Conservation (phyloP, 257 asterid species). For the Solanum gracilifrons region DNA sequence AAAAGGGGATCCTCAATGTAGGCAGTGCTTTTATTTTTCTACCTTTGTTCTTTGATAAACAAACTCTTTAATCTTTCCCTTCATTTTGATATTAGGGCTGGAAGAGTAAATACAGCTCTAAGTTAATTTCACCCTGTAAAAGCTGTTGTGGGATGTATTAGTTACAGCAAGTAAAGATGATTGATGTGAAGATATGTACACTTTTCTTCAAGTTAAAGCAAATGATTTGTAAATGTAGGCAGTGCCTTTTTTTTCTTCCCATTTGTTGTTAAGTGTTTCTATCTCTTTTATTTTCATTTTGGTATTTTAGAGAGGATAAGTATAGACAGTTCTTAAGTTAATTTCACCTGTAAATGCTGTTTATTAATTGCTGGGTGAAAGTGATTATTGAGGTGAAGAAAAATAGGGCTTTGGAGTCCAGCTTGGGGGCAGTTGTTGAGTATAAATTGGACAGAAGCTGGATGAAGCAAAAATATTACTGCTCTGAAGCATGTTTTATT, state of each 20-base stretch:
- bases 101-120: not conserved
- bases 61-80: not conserved
- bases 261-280: not conserved
- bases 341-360: not conserved
- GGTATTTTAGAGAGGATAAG: not conserved
- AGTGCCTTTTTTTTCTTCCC: not conserved
- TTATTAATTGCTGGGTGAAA: not conserved
- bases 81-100: not conserved
- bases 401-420: no score
- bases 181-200: not conserved
- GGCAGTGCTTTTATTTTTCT: not conserved
- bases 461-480: not conserved
- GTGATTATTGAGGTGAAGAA: not conserved
- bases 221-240: not conserved
- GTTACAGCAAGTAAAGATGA: not conserved
- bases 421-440: not conserved
- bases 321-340: not conserved
- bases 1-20: not conserved
- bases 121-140: not conserved
- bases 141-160: not conserved
- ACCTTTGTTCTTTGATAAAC: not conserved
- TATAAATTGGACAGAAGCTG: not conserved
- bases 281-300: not conserved
- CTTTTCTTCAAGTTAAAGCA: not conserved
- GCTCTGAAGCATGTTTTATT: not conserved